These are phyloP conservation scores for Trichoderma parareesei DNA, from an alignment of 495 filamentous ascomycete genomes.

Conservation along the genomic window DNA sequence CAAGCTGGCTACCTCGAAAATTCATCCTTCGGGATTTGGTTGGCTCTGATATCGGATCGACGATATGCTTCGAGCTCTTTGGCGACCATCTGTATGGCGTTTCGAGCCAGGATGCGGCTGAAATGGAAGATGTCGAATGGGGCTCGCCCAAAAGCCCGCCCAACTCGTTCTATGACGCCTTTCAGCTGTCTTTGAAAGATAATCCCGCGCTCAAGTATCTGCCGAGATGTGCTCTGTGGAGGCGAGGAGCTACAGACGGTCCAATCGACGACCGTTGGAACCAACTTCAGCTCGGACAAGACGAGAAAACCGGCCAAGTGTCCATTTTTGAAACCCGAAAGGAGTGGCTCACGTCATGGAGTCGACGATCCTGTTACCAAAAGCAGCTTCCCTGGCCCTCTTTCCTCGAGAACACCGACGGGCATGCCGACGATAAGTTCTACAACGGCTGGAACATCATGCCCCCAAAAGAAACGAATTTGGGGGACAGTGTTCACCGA, in stretches of 20 bases:
- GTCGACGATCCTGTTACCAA: constrained; percentile 61
- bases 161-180: constrained; percentile 60
- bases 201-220: constrained; percentile 26
- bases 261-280: constrained; percentile 74
- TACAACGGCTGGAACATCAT: constrained; percentile 6
- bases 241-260: constrained; percentile 62
- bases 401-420: not conserved
- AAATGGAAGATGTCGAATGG: constrained; percentile 60
- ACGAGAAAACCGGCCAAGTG: constrained; percentile 52
- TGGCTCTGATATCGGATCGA: constrained; percentile 58
- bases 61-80: constrained; percentile 64
- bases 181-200: constrained; percentile 45
- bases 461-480: constrained; percentile 1
- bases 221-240: constrained; percentile 45
- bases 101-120: constrained; percentile 56
- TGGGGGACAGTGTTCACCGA: constrained; percentile 18
- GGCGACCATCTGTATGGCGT: constrained; percentile 63
- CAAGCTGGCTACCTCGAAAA: constrained; percentile 25
- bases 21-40: constrained; percentile 46
- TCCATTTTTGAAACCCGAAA: constrained; percentile 62
- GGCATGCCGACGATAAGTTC: not conserved
- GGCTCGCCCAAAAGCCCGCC: constrained; percentile 16
- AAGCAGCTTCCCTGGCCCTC: constrained; percentile 45
- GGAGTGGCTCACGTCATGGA: constrained; percentile 57
- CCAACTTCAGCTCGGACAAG: constrained; percentile 52